phyloP scores from a whole-genome alignment of 345 rosid genomes.

The Populus ilicifolia region DNA sequence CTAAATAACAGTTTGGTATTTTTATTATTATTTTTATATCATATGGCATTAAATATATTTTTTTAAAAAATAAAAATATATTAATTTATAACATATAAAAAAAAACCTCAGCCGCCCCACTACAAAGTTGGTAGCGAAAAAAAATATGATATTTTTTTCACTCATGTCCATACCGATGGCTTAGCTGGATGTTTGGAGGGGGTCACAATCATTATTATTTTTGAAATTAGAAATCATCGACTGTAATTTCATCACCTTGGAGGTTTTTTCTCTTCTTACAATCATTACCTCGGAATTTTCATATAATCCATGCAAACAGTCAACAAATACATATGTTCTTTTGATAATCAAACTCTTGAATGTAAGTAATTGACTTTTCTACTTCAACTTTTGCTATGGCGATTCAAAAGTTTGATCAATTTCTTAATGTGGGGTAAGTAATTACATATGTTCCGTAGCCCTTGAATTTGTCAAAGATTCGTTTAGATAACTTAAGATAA shows the following conservation, averaged over 20 bases:
- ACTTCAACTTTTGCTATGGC: not conserved
- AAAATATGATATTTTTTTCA: not conserved
- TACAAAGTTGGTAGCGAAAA: not conserved
- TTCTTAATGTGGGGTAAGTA: too few relatives aligned
- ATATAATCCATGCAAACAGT: not conserved
- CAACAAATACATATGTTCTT: not conserved
- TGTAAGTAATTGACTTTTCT: not conserved
- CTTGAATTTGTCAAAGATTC: not conserved
- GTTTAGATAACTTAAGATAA: not conserved
- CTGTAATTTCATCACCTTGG: too few relatives aligned
- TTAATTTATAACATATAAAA: too few relatives aligned
- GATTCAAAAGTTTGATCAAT: not conserved
- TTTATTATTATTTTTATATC: too few relatives aligned
- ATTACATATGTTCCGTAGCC: not conserved
- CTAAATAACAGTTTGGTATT: too few relatives aligned
- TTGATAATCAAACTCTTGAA: not conserved
- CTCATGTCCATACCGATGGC: not conserved
- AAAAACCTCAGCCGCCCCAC: too few relatives aligned
- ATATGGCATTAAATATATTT: too few relatives aligned
- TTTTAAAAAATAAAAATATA: too few relatives aligned
- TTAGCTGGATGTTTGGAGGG: not conserved
- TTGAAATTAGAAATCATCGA: not conserved
- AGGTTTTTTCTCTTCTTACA: too few relatives aligned
- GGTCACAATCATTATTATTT: not conserved
- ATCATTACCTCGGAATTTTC: not conserved